Percentiles rank a stretch among this genome's conserved stretches.
Evolutionary conservation across 179 eudicot species (phyloP).

Genomic region (Silene noctiflora): DNA sequence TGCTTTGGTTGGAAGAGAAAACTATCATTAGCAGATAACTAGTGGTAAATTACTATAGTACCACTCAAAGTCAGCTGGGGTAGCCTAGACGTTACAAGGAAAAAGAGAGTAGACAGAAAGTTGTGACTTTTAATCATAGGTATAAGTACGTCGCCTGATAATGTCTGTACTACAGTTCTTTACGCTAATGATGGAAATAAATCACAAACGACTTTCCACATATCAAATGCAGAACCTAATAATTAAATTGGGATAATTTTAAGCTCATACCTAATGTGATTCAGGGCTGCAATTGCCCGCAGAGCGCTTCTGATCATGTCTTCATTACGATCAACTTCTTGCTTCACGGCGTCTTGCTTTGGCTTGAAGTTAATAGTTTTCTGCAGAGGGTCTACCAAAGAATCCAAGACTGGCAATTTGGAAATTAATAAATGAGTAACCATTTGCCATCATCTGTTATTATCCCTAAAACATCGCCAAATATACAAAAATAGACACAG

Average conservation of each 20-base stretch:
- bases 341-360: slow-evolving; percentile 97
- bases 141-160: neutral
- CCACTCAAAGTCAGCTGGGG: neutral
- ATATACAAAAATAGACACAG: slow-evolving; percentile 8
- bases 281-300: slow-evolving; percentile 79
- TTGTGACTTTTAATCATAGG: neutral
- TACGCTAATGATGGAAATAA: neutral
- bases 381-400: slow-evolving; percentile 94
- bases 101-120: neutral
- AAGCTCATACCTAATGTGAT: slow-evolving; percentile 61
- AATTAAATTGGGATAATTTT: neutral
- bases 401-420: slow-evolving; percentile 69
- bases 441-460: slow-evolving; percentile 4
- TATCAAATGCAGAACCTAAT: neutral
- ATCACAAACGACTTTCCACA: too few species aligned
- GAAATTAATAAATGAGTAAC: slow-evolving; percentile 14
- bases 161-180: neutral
- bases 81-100: neutral
- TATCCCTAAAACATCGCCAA: slow-evolving; percentile 1
- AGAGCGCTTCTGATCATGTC: slow-evolving; percentile 97
- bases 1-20: too few species aligned
- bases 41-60: too few species aligned
- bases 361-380: slow-evolving; percentile 85
- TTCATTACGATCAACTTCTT: slow-evolving; percentile 99
- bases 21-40: neutral